Evolutionary conservation across 1,284 basidiomycete genomes (phyloP).

Genomic region (Leccinum fallax): DNA sequence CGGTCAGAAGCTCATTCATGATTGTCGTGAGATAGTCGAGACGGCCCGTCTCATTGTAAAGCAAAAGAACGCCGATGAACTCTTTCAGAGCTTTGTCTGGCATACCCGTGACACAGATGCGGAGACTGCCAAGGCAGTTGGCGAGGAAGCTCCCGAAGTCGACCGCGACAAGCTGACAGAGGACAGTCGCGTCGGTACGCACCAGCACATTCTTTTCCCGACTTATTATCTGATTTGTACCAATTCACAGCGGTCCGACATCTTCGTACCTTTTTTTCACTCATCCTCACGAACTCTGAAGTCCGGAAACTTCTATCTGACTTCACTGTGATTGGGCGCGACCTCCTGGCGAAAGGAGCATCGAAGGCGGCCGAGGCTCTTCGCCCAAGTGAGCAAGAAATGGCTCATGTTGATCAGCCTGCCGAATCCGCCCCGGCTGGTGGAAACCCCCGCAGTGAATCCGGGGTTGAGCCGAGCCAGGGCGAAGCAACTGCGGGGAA

Average conservation of each 20-base stretch:
- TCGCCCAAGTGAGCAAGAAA: conserved; percentile 59
- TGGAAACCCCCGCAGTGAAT: conserved; percentile 49
- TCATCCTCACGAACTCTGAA: conserved; percentile 90
- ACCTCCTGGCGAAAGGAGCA: conserved; percentile 81
- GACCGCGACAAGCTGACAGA: conserved; percentile 56
- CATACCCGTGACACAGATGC: conserved; percentile 63
- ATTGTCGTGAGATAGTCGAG: conserved; percentile 72
- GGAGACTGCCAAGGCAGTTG: conserved; percentile 44
- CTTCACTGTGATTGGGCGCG: conserved; percentile 81
- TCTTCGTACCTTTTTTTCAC: conserved; percentile 81
- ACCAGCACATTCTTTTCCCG: conserved; percentile 9
- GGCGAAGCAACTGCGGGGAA: conserved; percentile 31
- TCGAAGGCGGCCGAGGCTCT: conserved; percentile 62
- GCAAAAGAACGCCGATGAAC: conserved; percentile 88
- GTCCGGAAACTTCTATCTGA: conserved; percentile 88
- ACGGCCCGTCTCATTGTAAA: conserved; percentile 69
- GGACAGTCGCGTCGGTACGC: conserved; percentile 62
- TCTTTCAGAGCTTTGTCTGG: conserved; percentile 87
- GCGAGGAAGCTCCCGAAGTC: conserved; percentile 50
- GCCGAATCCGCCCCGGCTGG: conserved; percentile 38
- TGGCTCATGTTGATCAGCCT: conserved; percentile 71
- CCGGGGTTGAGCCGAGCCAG: conserved; percentile 34
- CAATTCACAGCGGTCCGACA: conserved; percentile 67
- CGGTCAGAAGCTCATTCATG: conserved; percentile 75
- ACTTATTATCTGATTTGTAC: neutral